Percentiles rank a stretch among this genome's conserved stretches.
These are phyloP conservation scores for Ogataea allantospora DNA, from an alignment of 805 yeast species.

Conservation along the genomic window DNA sequence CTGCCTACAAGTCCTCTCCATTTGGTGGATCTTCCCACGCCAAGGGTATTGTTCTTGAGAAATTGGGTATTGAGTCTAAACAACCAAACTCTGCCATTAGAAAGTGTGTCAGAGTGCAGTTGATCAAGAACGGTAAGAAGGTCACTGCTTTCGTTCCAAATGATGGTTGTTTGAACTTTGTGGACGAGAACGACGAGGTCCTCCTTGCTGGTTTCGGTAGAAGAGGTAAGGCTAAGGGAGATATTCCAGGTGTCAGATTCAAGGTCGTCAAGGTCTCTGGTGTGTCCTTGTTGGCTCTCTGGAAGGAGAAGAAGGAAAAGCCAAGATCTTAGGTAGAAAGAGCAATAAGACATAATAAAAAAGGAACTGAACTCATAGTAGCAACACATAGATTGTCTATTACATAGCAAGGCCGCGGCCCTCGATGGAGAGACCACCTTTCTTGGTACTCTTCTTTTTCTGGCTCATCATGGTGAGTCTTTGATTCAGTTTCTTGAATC, in stretches of 20 bases:
- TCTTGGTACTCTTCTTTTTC: constrained; percentile 50
- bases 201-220: constrained; percentile 99
- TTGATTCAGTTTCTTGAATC: constrained; percentile 74
- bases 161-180: constrained; percentile 99
- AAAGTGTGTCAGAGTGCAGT: constrained; percentile 99
- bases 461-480: constrained; percentile 48
- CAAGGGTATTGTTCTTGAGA: constrained; percentile 99
- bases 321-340: constrained; percentile 80
- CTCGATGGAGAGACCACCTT: constrained; percentile 78
- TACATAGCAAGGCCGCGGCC: constrained; percentile 49
- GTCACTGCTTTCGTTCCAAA: constrained; percentile 99
- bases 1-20: constrained; percentile 99
- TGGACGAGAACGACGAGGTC: constrained; percentile 99
- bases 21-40: constrained; percentile 99
- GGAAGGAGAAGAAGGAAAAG: constrained; percentile 99
- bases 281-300: constrained; percentile 98
- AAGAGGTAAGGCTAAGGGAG: constrained; percentile 99
- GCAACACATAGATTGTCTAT: background rate
- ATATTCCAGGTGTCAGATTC: constrained; percentile 99
- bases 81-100: constrained; percentile 99
- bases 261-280: constrained; percentile 99
- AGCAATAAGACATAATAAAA: constrained; percentile 14
- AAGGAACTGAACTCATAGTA: constrained; percentile 6
- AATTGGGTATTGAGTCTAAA: constrained; percentile 99
- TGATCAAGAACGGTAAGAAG: constrained; percentile 99